phyloP scores from a whole-genome alignment of 208 protist genomes.

The Leishmania turanica region DNA sequence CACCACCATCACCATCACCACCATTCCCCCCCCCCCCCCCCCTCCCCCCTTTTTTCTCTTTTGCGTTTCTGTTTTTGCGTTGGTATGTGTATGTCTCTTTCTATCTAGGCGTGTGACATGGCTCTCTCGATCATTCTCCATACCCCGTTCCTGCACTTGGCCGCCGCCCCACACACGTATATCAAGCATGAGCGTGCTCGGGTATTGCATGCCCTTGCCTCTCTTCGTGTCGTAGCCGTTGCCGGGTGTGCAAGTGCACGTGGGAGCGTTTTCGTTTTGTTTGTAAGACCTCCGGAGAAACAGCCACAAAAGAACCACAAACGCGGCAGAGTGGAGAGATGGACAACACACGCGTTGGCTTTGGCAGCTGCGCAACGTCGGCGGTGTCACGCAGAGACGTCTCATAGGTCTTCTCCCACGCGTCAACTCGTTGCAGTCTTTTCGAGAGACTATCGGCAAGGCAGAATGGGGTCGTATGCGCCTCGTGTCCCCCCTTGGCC shows the following conservation, averaged over 20 bases:
- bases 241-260: neutral
- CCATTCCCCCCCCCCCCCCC: too few species aligned
- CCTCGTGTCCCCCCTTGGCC: neutral
- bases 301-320: neutral
- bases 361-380: neutral
- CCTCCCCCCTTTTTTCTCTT: neutral
- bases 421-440: neutral
- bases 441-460: neutral
- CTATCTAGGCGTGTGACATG: neutral
- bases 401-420: neutral
- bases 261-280: neutral
- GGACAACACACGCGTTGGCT: neutral
- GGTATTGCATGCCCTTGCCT: too few species aligned
- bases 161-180: neutral
- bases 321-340: neutral
- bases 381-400: neutral
- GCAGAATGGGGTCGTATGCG: neutral
- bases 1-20: neutral
- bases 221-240: neutral
- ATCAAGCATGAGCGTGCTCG: too few species aligned
- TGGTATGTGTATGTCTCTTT: neutral
- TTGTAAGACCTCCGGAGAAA: neutral
- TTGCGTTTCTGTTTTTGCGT: neutral
- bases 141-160: neutral
- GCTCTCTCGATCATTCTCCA: neutral